Conservation (phyloP, 2,329 filamentous ascomycete genomes). For the Talaromyces sp. region DNA sequence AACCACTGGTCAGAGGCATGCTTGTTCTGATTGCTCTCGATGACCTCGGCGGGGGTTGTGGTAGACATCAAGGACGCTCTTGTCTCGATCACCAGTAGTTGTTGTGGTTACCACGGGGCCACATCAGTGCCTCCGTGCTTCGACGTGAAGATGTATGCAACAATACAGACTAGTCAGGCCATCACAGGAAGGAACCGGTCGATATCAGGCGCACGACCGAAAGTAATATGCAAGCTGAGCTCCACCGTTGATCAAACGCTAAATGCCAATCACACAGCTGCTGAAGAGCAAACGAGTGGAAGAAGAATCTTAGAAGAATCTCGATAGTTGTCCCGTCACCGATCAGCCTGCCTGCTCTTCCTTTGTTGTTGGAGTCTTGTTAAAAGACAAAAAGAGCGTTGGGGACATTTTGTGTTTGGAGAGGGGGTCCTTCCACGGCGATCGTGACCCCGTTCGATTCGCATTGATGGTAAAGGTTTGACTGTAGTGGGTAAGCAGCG, state of each 20-base stretch:
- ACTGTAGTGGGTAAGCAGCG: neutral
- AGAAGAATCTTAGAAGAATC: neutral
- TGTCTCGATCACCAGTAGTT: neutral
- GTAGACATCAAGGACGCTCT: neutral
- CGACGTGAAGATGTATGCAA: neutral
- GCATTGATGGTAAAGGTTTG: neutral
- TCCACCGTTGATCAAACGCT: neutral
- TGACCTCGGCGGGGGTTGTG: neutral
- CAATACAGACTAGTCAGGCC: neutral
- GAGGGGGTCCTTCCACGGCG: neutral
- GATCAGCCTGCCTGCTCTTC: neutral
- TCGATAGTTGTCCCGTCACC: neutral
- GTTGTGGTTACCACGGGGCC: neutral
- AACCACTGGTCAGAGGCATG: slow-evolving; percentile 42
- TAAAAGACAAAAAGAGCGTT: neutral
- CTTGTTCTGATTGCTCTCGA: neutral
- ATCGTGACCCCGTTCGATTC: neutral
- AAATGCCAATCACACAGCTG: neutral
- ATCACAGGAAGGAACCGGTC: neutral
- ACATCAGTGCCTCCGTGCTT: neutral
- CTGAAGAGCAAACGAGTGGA: neutral
- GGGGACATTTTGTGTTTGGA: neutral
- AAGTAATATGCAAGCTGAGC: neutral
- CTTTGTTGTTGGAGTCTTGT: too few species aligned
- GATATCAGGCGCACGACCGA: neutral